Base-by-base conservation (phyloP, 225 moss, liverwort and hornwort species). In the Pseudisothecium myosuroides region DNA sequence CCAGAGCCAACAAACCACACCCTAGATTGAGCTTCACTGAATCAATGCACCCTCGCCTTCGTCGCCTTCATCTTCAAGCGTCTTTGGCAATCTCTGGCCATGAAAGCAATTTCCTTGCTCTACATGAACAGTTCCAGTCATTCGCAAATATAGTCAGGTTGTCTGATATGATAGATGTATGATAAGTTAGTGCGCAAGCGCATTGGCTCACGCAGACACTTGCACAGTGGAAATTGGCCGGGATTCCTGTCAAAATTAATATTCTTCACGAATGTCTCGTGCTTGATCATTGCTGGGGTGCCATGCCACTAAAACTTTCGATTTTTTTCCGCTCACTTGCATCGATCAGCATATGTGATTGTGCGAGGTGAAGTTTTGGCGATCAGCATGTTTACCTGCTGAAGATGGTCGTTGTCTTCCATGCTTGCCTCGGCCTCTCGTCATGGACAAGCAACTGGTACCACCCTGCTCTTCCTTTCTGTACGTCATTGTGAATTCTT, bases 401-500 rank as follows among this genome's bases (percentile, higher is more conserved):
- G 50, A 58, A 32, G 47, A 47, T 31, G 24, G 37, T 80, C 43
- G 22, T 80, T 59, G 58, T 45, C 65, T 74, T 41, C 54, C 24
- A 55, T 6, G 49, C 34, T 36, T 24, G 29, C 41, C 28, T 39
- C 81, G 83, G 50, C 17, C 43, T 54, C 85, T 17, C 80, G 59
- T 80, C 83, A 86, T 91, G 90, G 88, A 86, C 83, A 80, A 59
- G 86, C 91, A 67, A 43, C 73, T 63, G 86, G 88, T 86, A 89
- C 45, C 29, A 80, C 45, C 52, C 45, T n/a, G 15, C 75, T 67
- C 72, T 77, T 83, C 20, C 32, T 49, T 37, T 27, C 50, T 85
- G n/a, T n/a, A n/a, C n/a, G 80, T 32, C 20, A 16, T 58, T 29
- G 18, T 39, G 55, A 45, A n/a, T 34, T 23, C 56, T 55, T 81